phyloP scores from a whole-genome alignment of 805 yeast species.

The Candida sonorensis region DNA sequence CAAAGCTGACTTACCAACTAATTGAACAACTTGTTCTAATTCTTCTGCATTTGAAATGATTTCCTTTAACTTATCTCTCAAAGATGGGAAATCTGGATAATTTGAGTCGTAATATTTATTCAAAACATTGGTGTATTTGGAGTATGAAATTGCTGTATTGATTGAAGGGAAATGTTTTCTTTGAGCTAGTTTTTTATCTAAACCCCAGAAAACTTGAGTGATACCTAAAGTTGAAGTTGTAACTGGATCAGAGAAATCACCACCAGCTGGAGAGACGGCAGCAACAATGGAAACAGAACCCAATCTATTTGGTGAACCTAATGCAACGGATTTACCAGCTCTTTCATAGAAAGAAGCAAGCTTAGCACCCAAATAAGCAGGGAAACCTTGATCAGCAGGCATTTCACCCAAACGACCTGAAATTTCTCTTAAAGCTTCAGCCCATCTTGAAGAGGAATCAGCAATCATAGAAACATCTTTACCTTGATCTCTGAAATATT shows the following conservation, averaged over 20 bases:
- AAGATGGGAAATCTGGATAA: conserved; percentile 85
- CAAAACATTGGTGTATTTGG: conserved; percentile 88
- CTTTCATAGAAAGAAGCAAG: conserved; percentile 98
- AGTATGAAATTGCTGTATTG: conserved; percentile 92
- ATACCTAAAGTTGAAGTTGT: conserved; percentile 98
- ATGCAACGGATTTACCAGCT: conserved; percentile 93
- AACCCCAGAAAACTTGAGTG: conserved; percentile 99
- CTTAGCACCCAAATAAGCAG: conserved; percentile 98
- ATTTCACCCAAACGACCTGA: conserved; percentile 99
- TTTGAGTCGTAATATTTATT: conserved; percentile 76
- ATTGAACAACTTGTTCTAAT: conserved; percentile 97
- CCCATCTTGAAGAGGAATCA: conserved; percentile 99
- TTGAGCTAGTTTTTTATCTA: conserved; percentile 97
- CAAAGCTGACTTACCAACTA: conserved; percentile 97
- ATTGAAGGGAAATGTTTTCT: conserved; percentile 99
- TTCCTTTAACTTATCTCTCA: conserved; percentile 91
- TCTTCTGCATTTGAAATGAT: conserved; percentile 96
- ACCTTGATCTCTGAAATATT: conserved; percentile 99
- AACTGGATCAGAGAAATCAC: conserved; percentile 99
- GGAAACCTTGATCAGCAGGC: conserved; percentile 99
- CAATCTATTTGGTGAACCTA: conserved; percentile 93
- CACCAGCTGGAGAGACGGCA: conserved; percentile 99
- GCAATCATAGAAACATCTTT: conserved; percentile 99
- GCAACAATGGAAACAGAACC: conserved; percentile 99
- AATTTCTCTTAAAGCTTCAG: conserved; percentile 99